Evolutionary conservation across 768 basidiomycete genomes (phyloP).

Genomic region (Tricholoma hemisulphureum): DNA sequence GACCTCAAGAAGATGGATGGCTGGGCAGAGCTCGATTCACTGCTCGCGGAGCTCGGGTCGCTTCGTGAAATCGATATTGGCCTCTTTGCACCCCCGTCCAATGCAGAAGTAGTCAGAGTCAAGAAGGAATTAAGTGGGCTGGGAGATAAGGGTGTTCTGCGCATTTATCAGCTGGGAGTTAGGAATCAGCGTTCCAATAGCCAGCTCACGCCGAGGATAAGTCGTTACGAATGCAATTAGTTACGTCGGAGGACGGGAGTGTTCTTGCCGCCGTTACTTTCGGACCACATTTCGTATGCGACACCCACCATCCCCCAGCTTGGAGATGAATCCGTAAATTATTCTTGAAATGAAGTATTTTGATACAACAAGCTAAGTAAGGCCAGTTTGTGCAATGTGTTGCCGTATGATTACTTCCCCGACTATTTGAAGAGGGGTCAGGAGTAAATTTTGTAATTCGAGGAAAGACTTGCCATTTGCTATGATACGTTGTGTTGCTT

Average conservation of each 20-base stretch:
- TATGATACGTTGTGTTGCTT: conserved; percentile 65
- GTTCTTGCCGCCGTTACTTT: not conserved
- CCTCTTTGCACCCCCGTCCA: conserved; percentile 36
- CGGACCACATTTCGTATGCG: not conserved
- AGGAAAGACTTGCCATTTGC: conserved; percentile 46
- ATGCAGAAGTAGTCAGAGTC: conserved; percentile 33
- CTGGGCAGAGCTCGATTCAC: conserved; percentile 35
- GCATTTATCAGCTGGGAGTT: conserved; percentile 41
- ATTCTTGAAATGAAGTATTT: not conserved
- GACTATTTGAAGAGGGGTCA: conserved; percentile 34
- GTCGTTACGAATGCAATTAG: conserved; percentile 28
- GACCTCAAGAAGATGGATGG: conserved; percentile 36
- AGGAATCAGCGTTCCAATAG: conserved; percentile 39
- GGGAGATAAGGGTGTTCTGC: conserved; percentile 26
- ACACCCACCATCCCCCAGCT: not conserved
- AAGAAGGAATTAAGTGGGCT: conserved; percentile 30
- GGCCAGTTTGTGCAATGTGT: conserved; percentile 57
- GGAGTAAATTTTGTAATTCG: not conserved
- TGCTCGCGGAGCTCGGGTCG: conserved; percentile 30
- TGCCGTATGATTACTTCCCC: conserved; percentile 68
- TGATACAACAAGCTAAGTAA: conserved; percentile 26
- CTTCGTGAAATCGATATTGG: conserved; percentile 40
- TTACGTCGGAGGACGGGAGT: not conserved
- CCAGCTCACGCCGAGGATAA: conserved; percentile 37
- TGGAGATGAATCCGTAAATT: not conserved